Conservation (phyloP, 768 basidiomycete species). For the Hypholoma sublateritium region DNA sequence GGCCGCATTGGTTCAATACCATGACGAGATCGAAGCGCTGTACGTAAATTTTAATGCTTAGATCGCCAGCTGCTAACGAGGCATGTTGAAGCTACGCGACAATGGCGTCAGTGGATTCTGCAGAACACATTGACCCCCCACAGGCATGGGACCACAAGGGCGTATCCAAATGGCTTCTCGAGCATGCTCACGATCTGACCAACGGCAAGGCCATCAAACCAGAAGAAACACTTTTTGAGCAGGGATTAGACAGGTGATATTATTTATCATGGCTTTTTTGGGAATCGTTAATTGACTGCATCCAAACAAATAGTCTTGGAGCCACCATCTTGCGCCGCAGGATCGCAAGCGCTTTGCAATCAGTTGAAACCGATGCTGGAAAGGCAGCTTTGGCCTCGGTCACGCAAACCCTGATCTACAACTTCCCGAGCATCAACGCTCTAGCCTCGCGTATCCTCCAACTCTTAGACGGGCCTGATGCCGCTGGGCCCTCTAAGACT, state of each 20-base stretch:
- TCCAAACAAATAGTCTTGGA: slow-evolving; percentile 14
- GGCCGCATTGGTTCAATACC: slow-evolving; percentile 36
- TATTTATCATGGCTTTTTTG: neutral
- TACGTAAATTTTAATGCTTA: neutral
- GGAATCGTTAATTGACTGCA: neutral
- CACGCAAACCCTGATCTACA: slow-evolving; percentile 29
- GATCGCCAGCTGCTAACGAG: neutral
- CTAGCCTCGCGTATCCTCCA: slow-evolving; percentile 19
- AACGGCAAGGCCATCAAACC: slow-evolving; percentile 17
- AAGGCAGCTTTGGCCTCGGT: slow-evolving; percentile 24
- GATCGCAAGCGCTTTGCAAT: slow-evolving; percentile 33
- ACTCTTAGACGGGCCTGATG: slow-evolving; percentile 13
- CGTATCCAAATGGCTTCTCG: slow-evolving; percentile 19
- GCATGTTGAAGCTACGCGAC: slow-evolving; percentile 8
- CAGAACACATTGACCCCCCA: slow-evolving; percentile 2
- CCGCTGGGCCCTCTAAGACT: slow-evolving; percentile 3
- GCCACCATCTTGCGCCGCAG: slow-evolving; percentile 31
- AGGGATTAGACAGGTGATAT: slow-evolving; percentile 26
- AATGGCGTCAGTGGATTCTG: neutral
- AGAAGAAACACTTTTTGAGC: slow-evolving; percentile 25
- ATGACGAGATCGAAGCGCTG: slow-evolving; percentile 36
- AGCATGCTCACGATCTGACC: slow-evolving; percentile 25
- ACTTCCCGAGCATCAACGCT: slow-evolving; percentile 24
- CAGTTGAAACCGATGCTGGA: slow-evolving; percentile 13
- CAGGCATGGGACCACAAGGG: slow-evolving; percentile 6